A percentile compares a stretch with the other conserved stretches of the same genome.
phyloP scores from a whole-genome alignment of 2,329 filamentous ascomycete genomes.

The Tolypocladium ovalisporum region DNA sequence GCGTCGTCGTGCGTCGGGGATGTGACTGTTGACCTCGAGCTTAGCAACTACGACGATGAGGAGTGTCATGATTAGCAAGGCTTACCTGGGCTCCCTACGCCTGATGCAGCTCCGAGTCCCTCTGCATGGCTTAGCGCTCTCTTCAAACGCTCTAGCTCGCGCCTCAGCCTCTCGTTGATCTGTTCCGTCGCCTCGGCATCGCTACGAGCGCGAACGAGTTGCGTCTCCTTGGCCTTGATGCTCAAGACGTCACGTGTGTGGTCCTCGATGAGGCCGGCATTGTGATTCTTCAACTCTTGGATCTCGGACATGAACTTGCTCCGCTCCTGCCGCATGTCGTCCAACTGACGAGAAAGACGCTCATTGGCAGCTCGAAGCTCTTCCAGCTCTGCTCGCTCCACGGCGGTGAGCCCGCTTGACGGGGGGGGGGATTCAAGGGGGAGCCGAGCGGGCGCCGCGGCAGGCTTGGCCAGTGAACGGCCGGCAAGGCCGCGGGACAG shows the following conservation, averaged over 20 bases:
- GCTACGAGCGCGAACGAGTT: constrained; percentile 81
- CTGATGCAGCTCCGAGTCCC: constrained; percentile 29
- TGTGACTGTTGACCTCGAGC: constrained; percentile 22
- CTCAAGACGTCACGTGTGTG: constrained; percentile 91
- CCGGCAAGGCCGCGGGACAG: constrained; percentile 73
- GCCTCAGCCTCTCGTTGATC: constrained; percentile 69
- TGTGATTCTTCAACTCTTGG: constrained; percentile 91
- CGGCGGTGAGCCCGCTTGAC: constrained; percentile 55
- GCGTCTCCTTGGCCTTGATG: constrained; percentile 97
- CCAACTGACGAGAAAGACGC: constrained; percentile 59
- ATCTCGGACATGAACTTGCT: constrained; percentile 76
- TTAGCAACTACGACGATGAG: neutral
- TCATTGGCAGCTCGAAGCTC: constrained; percentile 81
- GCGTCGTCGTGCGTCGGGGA: constrained; percentile 48
- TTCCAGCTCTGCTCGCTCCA: constrained; percentile 88
- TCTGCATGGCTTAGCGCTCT: constrained; percentile 62
- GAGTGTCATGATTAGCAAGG: constrained; percentile 3
- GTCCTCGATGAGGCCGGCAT: constrained; percentile 92
- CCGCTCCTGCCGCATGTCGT: constrained; percentile 74
- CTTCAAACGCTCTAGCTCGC: constrained; percentile 89
- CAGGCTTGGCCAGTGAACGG: constrained; percentile 72
- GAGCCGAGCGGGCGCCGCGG: constrained; percentile 36
- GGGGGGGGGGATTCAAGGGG: constrained; percentile 46
- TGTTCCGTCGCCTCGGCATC: constrained; percentile 85
- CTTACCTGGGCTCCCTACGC: constrained; percentile 26